Evolutionary conservation across 768 basidiomycete genomes (phyloP), one percentile per base, ranked within the genome.

Genomic region (Mycena vitilis): DNA sequence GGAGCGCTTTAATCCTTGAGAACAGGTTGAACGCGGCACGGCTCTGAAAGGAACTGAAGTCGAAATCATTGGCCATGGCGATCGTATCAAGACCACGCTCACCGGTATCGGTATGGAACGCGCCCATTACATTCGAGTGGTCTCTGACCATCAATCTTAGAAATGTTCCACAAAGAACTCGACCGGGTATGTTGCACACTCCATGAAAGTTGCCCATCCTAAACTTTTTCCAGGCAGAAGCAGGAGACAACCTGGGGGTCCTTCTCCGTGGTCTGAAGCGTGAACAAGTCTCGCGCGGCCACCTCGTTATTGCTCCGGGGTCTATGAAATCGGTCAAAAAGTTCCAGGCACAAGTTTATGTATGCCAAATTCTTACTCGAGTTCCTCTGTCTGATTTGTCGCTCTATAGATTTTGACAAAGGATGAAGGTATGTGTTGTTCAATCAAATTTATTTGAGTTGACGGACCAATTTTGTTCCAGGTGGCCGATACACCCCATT

Each of bases 81-180:
- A 83, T 44, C 82, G 84, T 61, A 81, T 95, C 80, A 98, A 96
- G 87, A 96, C 97, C 16, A 97, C 92, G 15, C 84, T 99, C 63
- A 99, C 96, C 75, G 98, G 98, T 75, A 94, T 96, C 77, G 95
- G 92, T 92, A 73, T 60, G 88, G 81, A 1, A 10, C 66, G 23
- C 51, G 53, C 40, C 0, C 25, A 47, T 0, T 11, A 25, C 20
- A 56, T 30, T 63, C 44, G 30, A 8, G 53, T 44, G 59, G 22
- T 55, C 45, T 45, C 38, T 74, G 16, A 58, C 57, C 47, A 18
- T 63, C 22, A 53, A 59, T 44, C n/a, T 20, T 73, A 96, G 97
- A 98, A 82, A 98, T 98, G 95, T 99, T 99, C 91, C 97, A 98
- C 87, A 98, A 98, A 85, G 98, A 99, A 83, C 89, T 99, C 63